A percentile compares a stretch with the other conserved stretches of the same genome.
Conservation (phyloP, 768 basidiomycete species). For the Russula sp. region DNA sequence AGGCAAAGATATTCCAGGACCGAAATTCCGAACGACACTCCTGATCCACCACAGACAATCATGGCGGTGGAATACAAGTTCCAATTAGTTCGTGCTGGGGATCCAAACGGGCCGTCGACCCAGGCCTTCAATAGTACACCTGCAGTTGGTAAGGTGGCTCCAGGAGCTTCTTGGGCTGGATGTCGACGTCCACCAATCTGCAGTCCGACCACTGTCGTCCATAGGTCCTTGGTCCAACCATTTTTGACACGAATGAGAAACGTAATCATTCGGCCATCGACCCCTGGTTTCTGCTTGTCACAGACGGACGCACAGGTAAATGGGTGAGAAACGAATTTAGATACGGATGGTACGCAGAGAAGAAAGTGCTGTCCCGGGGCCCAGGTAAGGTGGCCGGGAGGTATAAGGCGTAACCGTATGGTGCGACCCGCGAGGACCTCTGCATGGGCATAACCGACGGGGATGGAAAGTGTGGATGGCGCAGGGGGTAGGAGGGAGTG, state of each 20-base stretch:
- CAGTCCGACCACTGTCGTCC: conserved; percentile 45
- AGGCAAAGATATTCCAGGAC: conserved; percentile 59
- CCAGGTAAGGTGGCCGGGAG: conserved; percentile 55
- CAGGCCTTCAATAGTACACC: conserved; percentile 52
- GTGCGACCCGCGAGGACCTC: conserved; percentile 67
- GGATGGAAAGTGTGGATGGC: conserved; percentile 40
- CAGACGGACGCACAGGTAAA: conserved; percentile 65
- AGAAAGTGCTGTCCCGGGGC: conserved; percentile 76
- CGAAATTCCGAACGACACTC: conserved; percentile 65
- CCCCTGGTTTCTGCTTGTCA: conserved; percentile 40
- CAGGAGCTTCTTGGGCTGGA: conserved; percentile 32
- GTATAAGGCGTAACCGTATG: conserved; percentile 58
- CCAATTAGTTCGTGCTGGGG: conserved; percentile 54
- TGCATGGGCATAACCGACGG: conserved; percentile 61
- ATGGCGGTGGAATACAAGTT: conserved; percentile 50
- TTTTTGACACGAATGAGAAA: conserved; percentile 63
- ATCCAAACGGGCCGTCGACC: conserved; percentile 69
- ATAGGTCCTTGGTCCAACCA: conserved; percentile 64
- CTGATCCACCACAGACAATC: conserved; percentile 67
- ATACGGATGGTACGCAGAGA: conserved; percentile 59
- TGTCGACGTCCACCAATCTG: conserved; percentile 30
- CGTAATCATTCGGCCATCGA: conserved; percentile 50
- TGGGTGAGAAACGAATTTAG: conserved; percentile 58
- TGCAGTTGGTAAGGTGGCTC: conserved; percentile 32
- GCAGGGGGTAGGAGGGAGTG: conserved; percentile 16